Base-by-base conservation (phyloP, 2,329 filamentous ascomycete species). In the Penicillium glabrum region DNA sequence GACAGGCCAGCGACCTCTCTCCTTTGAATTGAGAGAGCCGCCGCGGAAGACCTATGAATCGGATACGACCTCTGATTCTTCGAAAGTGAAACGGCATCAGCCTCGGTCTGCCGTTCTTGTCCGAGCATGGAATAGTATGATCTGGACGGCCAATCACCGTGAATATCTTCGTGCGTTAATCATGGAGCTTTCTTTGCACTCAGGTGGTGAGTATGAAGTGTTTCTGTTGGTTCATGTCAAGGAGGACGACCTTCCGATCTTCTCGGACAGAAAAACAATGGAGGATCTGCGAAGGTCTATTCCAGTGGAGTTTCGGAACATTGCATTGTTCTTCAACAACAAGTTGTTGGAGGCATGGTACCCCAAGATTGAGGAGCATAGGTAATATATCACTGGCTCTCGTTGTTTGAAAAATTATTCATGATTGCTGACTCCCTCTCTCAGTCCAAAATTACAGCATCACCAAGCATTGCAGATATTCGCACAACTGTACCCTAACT, bases 101-200 rank as follows among this genome's bases (percentile, higher is more conserved):
- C 44, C 66, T 14, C 66, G 90, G 23, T 93, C 90, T 0, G 92
- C 90, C 3, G 82, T 97, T 6, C 84, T 97, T 1, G 83, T 97
- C 24, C 85, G 93, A 24, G 89, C 89, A 49, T 96, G 90, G 90
- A 86, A 88, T 63, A 89, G 89, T 64, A 96, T 89, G 64, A 67
- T 85, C 9, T 97, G 91, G 81, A 86, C 86, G 10, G 84, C 89
- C 43, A 89, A 96, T 67, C 90, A 95, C 68, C 81, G 93, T 48
- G 85, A 93, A 73, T 91, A 91, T 67, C 75, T 97, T 35, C 88
- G 93, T 29, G 88, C 92, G 31, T 85, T 96, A 75, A 91, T 97
- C 68, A 85, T 88, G 23, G 93, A 97, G 72, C 78, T 93, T 7
- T 83, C 86, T 10, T 76, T 93, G 50, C 82, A 84, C 54, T 89